Conservation (phyloP, 2,329 filamentous ascomycete species). For the Ophiosphaerella korrae region DNA sequence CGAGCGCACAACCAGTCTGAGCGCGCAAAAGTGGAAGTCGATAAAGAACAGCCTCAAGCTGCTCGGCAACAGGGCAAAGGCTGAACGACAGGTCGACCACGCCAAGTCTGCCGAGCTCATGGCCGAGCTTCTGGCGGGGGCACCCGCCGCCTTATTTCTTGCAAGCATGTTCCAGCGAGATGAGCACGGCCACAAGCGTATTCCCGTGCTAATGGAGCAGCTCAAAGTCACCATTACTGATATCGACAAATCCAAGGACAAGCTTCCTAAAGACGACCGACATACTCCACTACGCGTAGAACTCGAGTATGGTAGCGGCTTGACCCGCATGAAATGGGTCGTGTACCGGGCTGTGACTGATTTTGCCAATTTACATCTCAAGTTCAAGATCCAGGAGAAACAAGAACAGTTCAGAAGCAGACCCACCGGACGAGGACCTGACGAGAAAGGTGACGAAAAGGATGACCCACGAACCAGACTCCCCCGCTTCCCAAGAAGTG, state of each 20-base stretch:
- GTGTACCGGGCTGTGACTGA: slow-evolving; percentile 86
- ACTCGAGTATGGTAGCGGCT: slow-evolving; percentile 92
- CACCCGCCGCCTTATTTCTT: slow-evolving; percentile 89
- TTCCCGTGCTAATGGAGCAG: slow-evolving; percentile 93
- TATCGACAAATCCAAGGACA: slow-evolving; percentile 59
- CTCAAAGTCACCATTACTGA: slow-evolving; percentile 86
- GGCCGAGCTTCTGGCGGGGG: slow-evolving; percentile 90
- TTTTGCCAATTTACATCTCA: slow-evolving; percentile 89
- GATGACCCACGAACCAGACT: slow-evolving; percentile 75
- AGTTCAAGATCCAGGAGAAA: slow-evolving; percentile 86
- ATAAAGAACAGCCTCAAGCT: slow-evolving; percentile 89
- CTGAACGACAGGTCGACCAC: slow-evolving; percentile 84
- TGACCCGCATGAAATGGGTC: slow-evolving; percentile 96
- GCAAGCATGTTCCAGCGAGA: slow-evolving; percentile 98
- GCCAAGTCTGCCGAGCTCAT: slow-evolving; percentile 95
- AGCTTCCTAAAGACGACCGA: slow-evolving; percentile 53
- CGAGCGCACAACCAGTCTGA: slow-evolving; percentile 54
- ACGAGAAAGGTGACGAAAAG: slow-evolving; percentile 50
- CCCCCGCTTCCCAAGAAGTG: slow-evolving; percentile 85
- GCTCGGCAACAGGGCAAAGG: slow-evolving; percentile 75
- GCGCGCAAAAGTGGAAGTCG: slow-evolving; percentile 85
- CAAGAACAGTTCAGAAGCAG: slow-evolving; percentile 79
- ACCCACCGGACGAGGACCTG: slow-evolving; percentile 43
- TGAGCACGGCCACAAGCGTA: slow-evolving; percentile 92
- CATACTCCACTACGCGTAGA: slow-evolving; percentile 91